phyloP scores from a whole-genome alignment of 768 basidiomycete genomes.

The Xanthoconium stramineum region DNA sequence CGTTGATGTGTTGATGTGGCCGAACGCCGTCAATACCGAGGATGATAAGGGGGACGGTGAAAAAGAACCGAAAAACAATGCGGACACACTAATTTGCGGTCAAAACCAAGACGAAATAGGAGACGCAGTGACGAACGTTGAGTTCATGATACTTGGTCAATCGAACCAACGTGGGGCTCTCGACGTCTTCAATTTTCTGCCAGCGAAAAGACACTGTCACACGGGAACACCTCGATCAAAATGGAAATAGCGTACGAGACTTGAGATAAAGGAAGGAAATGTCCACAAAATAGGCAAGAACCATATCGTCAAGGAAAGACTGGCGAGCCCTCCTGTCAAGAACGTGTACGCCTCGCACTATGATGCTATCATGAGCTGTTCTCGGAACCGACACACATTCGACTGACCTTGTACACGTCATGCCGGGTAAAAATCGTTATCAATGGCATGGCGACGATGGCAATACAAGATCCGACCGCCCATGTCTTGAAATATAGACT shows the following conservation, averaged over 20 bases:
- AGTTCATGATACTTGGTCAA: constrained; percentile 79
- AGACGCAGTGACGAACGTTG: constrained; percentile 51
- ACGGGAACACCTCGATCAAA: neutral
- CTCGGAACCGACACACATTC: neutral
- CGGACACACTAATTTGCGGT: constrained; percentile 53
- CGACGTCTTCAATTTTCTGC: constrained; percentile 61
- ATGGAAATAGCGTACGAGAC: constrained; percentile 45
- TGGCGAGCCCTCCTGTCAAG: constrained; percentile 66
- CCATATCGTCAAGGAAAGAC: constrained; percentile 67
- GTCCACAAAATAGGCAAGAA: constrained; percentile 71
- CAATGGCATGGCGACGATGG: constrained; percentile 65
- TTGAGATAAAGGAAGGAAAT: constrained; percentile 63
- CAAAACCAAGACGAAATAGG: neutral
- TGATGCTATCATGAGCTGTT: constrained; percentile 10
- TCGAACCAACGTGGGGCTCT: constrained; percentile 59
- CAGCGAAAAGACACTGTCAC: neutral
- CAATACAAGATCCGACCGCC: constrained; percentile 59
- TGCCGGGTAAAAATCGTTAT: constrained; percentile 61
- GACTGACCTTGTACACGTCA: constrained; percentile 55
- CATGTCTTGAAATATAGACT: constrained; percentile 74
- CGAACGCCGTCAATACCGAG: constrained; percentile 68
- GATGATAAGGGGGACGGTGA: constrained; percentile 60
- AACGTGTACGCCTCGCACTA: constrained; percentile 71
- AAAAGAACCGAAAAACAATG: constrained; percentile 69
- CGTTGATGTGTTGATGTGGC: constrained; percentile 62